These are phyloP conservation scores for Solanum clarkiae DNA, from an alignment of 257 asterid species.

Conservation along the genomic window DNA sequence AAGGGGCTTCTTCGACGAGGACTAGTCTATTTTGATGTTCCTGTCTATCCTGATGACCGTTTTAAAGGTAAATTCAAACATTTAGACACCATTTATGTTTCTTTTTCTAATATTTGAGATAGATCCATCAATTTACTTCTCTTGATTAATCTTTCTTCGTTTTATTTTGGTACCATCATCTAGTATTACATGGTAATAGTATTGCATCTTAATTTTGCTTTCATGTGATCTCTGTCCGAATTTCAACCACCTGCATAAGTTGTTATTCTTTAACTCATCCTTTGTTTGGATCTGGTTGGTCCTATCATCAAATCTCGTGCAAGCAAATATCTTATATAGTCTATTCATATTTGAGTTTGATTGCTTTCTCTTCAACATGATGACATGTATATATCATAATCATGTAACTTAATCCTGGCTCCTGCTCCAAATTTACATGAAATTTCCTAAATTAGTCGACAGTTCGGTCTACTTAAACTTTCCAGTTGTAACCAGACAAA, in stretches of 20 bases:
- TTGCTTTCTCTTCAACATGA: not conserved
- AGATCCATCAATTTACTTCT: not conserved
- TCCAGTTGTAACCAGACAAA: not conserved
- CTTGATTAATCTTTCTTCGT: not conserved
- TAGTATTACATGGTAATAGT: not conserved
- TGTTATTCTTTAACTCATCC: not conserved
- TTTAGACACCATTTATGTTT: not conserved
- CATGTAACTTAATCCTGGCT: not conserved
- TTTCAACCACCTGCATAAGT: not conserved
- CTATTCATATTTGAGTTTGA: not conserved
- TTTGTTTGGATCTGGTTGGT: not conserved
- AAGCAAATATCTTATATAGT: not conserved
- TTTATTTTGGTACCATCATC: not conserved
- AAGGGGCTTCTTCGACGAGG: constrained; percentile 88
- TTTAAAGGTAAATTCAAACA: constrained; percentile 58
- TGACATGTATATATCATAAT: not conserved
- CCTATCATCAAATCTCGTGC: not conserved
- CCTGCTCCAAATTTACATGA: not conserved
- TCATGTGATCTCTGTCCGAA: not conserved
- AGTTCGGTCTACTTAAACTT: not conserved
- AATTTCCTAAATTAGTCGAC: not conserved
- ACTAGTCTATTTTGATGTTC: constrained; percentile 86
- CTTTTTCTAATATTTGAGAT: not conserved
- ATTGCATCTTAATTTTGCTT: not conserved
- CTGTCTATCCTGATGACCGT: constrained; percentile 94